phyloP scores from a whole-genome alignment of 2,329 filamentous ascomycete genomes.

The Microsporum canis region DNA sequence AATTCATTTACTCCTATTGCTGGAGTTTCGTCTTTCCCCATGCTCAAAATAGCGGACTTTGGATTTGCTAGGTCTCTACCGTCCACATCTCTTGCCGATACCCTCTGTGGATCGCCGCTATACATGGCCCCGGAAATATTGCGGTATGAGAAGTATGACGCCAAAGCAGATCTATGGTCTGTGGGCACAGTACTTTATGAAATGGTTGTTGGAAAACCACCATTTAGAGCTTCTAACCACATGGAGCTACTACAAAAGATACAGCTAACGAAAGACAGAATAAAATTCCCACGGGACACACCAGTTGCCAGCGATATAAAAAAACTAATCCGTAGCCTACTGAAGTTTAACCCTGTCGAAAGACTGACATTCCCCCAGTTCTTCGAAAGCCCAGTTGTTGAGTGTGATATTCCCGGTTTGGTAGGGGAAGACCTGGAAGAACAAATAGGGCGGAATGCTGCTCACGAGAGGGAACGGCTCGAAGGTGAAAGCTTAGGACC shows the following conservation, averaged over 20 bases:
- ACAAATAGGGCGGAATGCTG: slow-evolving; percentile 14
- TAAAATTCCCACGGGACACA: slow-evolving; percentile 66
- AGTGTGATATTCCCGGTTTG: slow-evolving; percentile 64
- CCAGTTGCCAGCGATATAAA: slow-evolving; percentile 67
- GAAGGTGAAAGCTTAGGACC: slow-evolving; percentile 4
- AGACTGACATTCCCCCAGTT: slow-evolving; percentile 77
- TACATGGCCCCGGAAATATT: slow-evolving; percentile 99
- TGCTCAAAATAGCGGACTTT: slow-evolving; percentile 97
- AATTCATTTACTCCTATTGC: slow-evolving; percentile 70
- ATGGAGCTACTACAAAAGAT: slow-evolving; percentile 89
- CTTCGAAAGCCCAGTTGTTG: slow-evolving; percentile 64
- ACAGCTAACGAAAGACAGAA: slow-evolving; percentile 73
- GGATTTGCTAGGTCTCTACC: slow-evolving; percentile 93
- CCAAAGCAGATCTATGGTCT: slow-evolving; percentile 94
- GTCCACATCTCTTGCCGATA: slow-evolving; percentile 84
- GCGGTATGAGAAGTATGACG: slow-evolving; percentile 93
- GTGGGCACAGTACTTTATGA: slow-evolving; percentile 92
- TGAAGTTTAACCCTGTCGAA: slow-evolving; percentile 78
- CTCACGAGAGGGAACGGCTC: slow-evolving; percentile 5
- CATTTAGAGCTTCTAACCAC: slow-evolving; percentile 86
- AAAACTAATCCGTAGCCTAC: slow-evolving; percentile 61
- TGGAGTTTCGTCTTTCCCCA: slow-evolving; percentile 73
- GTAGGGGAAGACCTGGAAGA: slow-evolving; percentile 56
- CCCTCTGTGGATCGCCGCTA: slow-evolving; percentile 86
- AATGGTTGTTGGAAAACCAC: slow-evolving; percentile 83